phyloP scores from a whole-genome alignment of 108 stramenopile genomes.

The Nannochloropsis granulata region DNA sequence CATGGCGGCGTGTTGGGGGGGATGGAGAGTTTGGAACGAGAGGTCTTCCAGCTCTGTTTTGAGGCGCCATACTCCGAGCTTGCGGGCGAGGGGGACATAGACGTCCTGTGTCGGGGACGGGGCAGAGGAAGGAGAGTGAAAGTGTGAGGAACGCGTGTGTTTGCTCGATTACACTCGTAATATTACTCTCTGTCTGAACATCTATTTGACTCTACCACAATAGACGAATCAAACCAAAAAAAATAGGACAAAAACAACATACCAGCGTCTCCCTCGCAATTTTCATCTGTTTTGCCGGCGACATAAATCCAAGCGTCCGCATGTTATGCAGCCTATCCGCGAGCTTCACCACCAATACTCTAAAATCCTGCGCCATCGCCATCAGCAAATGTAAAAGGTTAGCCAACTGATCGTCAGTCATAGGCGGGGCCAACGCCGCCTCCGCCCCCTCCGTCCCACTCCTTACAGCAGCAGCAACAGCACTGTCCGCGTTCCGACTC shows the following conservation, averaged over 20 bases:
- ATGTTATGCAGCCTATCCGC: conserved; percentile 89
- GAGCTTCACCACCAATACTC: conserved; percentile 84
- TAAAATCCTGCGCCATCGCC: conserved; percentile 89
- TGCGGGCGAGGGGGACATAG: conserved; percentile 84
- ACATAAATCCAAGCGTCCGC: conserved; percentile 76
- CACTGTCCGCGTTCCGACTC: neutral
- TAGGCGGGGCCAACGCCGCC: conserved; percentile 35
- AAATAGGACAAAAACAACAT: neutral
- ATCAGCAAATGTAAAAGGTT: conserved; percentile 88
- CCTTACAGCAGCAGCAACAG: neutral
- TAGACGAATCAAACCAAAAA: neutral
- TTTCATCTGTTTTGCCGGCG: conserved; percentile 73
- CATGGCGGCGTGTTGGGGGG: conserved; percentile 64
- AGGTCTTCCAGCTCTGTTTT: conserved; percentile 86
- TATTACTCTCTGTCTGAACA: too few species aligned
- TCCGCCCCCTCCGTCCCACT: conserved; percentile 11
- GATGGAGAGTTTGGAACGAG: conserved; percentile 80
- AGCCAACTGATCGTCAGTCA: conserved; percentile 72
- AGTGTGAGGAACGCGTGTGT: neutral
- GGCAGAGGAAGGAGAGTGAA: neutral
- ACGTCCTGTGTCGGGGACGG: conserved; percentile 44
- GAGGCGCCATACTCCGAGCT: conserved; percentile 89
- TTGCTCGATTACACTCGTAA: too few species aligned
- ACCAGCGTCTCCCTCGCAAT: conserved; percentile 70
- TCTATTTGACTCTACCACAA: neutral